Base-by-base conservation (phyloP, 2,329 filamentous ascomycete genomes). In the Hypoxylon sp. region DNA sequence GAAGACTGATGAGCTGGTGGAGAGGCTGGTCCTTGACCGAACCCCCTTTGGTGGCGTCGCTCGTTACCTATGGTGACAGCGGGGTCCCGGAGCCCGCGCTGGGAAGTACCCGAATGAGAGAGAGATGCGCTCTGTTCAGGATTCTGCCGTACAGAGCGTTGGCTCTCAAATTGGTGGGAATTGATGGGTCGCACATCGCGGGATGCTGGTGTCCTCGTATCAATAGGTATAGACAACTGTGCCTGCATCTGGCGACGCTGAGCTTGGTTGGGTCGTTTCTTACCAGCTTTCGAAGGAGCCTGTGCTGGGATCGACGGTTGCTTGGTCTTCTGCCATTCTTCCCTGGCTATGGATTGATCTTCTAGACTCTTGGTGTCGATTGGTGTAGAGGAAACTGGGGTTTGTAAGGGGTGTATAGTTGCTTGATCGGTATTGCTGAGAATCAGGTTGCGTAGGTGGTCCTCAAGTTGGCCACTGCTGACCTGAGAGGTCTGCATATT, bases 221-320 rank as follows among this genome's bases (percentile, higher is more conserved):
- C 86, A 57, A 90, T 82, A 3, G 87, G 83, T 50, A 90, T 85
- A 0, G 86, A 84, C 17, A 89, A 73, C 70, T 90, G 85, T 3
- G 87, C 83, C 62, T 84, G 89, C 86, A 90, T 88, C 73, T 90
- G 87, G 22, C 88, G 85, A 53, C 88, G 83, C 72, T 90, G 87
- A 1, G 88, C 88, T 74, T 91, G 89, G 67, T 91, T 91, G 2
- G 82, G 85, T 22, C 88, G 86, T 84, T 88, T 72, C 81, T 81
- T 55, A 72, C 66, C n/a, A 75, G 62, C 59, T 79, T 82, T 71
- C 73, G 74, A 39, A 31, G 64, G 14, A 29, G 62, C 24, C 29
- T 73, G 74, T 5, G 50, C 9, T 31, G 62, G 24, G 17, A 46
- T 47, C 13, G 65, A 19, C 11, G 59, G 13, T 26, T 50, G 31